These are phyloP conservation scores for Fusarium lateritium DNA, from an alignment of 2,329 filamentous ascomycete species.

Conservation along the genomic window DNA sequence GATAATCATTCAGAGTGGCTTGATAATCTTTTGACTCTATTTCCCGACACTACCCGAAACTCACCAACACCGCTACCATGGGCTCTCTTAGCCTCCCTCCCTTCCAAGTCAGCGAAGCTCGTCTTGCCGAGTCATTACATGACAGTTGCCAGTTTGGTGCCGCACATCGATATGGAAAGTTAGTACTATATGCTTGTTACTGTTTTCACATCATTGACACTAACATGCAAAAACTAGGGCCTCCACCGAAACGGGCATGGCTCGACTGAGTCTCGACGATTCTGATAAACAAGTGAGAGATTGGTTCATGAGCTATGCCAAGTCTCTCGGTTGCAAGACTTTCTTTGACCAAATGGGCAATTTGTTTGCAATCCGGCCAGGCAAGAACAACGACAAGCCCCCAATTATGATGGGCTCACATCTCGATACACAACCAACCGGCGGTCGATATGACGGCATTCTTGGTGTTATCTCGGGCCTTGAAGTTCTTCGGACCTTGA, in stretches of 20 bases:
- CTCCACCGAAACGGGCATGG: conserved; percentile 16
- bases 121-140: conserved; percentile 13
- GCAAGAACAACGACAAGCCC: neutral
- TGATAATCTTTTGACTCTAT: too few species aligned
- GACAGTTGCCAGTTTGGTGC: conserved; percentile 20
- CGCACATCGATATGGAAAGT: conserved; percentile 16
- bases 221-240: neutral
- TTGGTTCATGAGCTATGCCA: conserved; percentile 21
- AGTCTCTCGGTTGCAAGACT: neutral
- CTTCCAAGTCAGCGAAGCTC: neutral
- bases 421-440: conserved; percentile 14
- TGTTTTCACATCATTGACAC: too few species aligned
- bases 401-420: conserved; percentile 20
- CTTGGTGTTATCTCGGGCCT: conserved; percentile 6
- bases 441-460: conserved; percentile 8
- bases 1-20: too few species aligned
- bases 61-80: neutral
- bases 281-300: conserved; percentile 20
- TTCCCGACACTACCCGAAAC: neutral
- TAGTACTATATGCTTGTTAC: neutral
- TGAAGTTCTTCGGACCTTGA: conserved; percentile 4
- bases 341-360: conserved; percentile 18
- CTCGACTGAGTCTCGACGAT: conserved; percentile 4
- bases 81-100: neutral
- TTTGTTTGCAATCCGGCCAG: neutral